Conservation (phyloP, 768 basidiomycete species). For the Cystofilobasidium ferigula region DNA sequence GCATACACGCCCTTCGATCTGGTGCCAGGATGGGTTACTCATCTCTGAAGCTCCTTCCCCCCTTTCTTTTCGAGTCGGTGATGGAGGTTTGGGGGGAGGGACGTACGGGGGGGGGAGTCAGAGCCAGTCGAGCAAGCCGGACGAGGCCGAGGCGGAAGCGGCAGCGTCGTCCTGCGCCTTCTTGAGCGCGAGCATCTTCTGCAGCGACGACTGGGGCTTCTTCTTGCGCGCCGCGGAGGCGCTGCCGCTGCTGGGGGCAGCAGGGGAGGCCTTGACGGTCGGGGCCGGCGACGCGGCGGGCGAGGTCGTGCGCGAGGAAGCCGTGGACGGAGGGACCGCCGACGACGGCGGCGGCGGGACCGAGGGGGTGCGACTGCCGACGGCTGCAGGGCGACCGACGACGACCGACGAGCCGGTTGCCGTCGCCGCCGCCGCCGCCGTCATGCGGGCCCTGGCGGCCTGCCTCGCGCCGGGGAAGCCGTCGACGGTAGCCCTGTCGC, state of each 20-base stretch:
- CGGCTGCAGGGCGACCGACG: background rate
- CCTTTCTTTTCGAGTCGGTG: background rate
- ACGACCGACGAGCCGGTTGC: background rate
- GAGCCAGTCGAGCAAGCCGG: conserved; percentile 3
- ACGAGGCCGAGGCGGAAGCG: background rate
- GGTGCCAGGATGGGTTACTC: background rate
- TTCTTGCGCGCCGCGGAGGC: conserved; percentile 7
- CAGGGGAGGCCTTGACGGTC: background rate
- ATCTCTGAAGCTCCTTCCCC: background rate
- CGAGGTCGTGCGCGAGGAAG: background rate
- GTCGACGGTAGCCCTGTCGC: conserved; percentile 2
- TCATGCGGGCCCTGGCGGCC: background rate
- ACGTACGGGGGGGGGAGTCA: background rate
- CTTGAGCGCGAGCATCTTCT: conserved; percentile 21
- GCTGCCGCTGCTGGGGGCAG: background rate
- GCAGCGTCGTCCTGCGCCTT: conserved; percentile 11
- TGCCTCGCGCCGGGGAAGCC: conserved; percentile 11
- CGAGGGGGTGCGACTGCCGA: background rate
- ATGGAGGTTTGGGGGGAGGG: background rate
- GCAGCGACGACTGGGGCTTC: conserved; percentile 10
- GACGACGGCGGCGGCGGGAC: conserved; percentile 3
- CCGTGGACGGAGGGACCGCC: conserved; percentile 6
- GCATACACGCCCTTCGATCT: background rate
- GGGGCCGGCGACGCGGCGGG: background rate
- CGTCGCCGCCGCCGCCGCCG: background rate